Evolutionary conservation across 2,329 filamentous ascomycete species (phyloP), one percentile per base, ranked within the genome.

Genomic region (Alternaria sp.): DNA sequence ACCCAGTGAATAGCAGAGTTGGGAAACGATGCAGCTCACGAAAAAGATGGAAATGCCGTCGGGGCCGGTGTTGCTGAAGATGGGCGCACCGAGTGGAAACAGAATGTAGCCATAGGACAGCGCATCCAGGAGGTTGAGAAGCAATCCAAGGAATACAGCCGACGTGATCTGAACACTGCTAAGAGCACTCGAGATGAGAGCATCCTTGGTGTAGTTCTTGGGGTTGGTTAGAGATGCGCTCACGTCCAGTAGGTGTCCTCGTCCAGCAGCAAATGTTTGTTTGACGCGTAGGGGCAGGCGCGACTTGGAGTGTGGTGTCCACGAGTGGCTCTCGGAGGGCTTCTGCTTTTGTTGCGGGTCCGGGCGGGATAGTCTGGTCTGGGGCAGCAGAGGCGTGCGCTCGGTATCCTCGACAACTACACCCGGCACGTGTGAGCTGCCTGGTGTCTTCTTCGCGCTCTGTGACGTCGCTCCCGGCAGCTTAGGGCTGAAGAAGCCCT

Each of bases 31-130:
- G 61, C 94, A 97, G 85, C 94, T 97, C 70, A 99, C 92, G 79
- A 98, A 99, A 82, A 98, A 99, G 81, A 99, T 97, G 1, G 96
- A 97, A 59, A 99, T 97, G 23, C 96, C 96, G 60, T 97, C 95
- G 1, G 95, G 90, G 2, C 95, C 96, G 7, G 98, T 88, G 66
- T 91, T 87, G 26, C 91, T 88, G 78, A 99, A 99, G 19, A 97
- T 87, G 8, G 92, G 89, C 66, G 92, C 91, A 7, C 95, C 94
- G 0, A 99, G 85, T 0, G 96, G 96, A 69, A 99, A 99, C 12
- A 99, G 82, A 73, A 97, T 97, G 57, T 78, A 81, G 86, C 92
- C 96, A 75, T 99, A 99, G 3, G 95, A 98, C 44, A 99, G 82
- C 6, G 94, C 96, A 83, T 99, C 96, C 19, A 99, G 84, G 49